Evolutionary conservation across 352 stramenopile species (phyloP), one percentile per base, ranked within the genome.

Genomic region (Hyphochytrium catenoides): DNA sequence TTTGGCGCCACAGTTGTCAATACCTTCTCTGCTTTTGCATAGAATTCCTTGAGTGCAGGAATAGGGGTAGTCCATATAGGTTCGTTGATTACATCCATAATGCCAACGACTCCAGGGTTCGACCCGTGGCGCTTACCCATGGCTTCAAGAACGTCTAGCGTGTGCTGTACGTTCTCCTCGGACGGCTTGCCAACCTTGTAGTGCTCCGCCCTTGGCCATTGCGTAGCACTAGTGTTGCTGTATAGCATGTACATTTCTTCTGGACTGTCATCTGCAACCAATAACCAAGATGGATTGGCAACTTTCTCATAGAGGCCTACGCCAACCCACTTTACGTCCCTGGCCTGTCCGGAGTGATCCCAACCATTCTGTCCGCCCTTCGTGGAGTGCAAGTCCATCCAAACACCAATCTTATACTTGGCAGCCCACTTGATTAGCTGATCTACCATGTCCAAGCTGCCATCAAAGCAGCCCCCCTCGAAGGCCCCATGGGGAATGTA

Each of bases 11-110:
- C 55, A 30, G 55, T 57, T 48, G 92, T 90, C 18, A 93, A 62
- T 39, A 82, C 78, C 43, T 93, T 76, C 57, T 95, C 94, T 27
- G 71, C 75, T 50, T 93, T 83, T 79, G 78, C 94, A 59, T 95
- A 95, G 53, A 92, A 95, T 14, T 82, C 54, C 50, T 93, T 91
- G 31, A 94, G 54, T 17, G 74, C 52, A 7, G 86, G 38, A 29
- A 94, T 75, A 1, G 84, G 84, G 26, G 81, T 94, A 37, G 89
- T 67, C 53, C 94, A 70, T 81, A 79, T 94, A 12, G 84, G 84
- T 43, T 95, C 84, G 49, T 95, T 95, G 26, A 94, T 75, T 5
- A 81, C 79, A 47, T 95, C 70, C 14, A 95, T 30, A 8, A n/a
- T n/a, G n/a, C 81, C 83, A 16, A 92, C 56, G 7, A 95, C 72